phyloP scores from a whole-genome alignment of 2,329 filamentous ascomycete species.

The Verticillium isaacii region DNA sequence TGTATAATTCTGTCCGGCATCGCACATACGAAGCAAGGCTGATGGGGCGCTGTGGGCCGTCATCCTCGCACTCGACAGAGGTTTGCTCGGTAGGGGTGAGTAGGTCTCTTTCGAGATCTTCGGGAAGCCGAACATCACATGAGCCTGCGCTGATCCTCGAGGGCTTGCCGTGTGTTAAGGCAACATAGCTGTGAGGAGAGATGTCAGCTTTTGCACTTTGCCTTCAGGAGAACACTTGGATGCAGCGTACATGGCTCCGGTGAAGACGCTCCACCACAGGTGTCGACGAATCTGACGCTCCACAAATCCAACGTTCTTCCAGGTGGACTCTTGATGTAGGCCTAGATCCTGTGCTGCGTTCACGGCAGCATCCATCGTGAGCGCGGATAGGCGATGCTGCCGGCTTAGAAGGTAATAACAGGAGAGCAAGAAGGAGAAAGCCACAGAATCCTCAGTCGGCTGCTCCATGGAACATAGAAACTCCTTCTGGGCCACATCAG shows the following conservation, averaged over 20 bases:
- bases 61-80: not conserved
- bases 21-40: no score
- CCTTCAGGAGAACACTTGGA: not conserved
- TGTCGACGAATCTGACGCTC: not conserved
- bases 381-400: not conserved
- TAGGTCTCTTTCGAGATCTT: not conserved
- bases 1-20: no score
- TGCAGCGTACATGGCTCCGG: not conserved
- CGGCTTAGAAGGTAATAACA: not conserved
- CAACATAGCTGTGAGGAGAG: not conserved
- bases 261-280: not conserved
- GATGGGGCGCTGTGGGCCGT: no score
- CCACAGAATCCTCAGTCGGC: slow-evolving; percentile 1
- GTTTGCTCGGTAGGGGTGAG: not conserved
- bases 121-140: not conserved
- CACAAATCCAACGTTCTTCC: not conserved
- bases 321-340: not conserved
- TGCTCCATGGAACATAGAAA: not conserved
- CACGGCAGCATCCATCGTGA: not conserved
- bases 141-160: not conserved
- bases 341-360: not conserved
- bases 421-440: not conserved
- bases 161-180: not conserved
- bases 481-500: not conserved
- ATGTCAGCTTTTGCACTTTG: not conserved